Base-by-base conservation (phyloP, 306 rosid genomes). In the Arachis stenosperma region DNA sequence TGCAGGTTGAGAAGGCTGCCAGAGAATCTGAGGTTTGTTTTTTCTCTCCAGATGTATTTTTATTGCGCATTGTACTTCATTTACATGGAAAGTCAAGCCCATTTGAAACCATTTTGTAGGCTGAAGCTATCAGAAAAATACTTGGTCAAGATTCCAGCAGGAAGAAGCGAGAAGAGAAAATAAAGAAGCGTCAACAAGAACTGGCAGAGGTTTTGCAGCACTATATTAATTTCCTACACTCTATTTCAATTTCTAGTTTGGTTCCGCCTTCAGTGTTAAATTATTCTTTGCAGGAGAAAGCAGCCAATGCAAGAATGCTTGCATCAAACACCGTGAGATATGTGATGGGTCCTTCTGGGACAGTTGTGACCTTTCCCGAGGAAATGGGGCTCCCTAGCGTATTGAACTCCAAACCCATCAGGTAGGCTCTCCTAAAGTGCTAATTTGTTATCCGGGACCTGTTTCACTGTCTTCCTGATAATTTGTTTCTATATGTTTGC, bases 81-180 rank as follows among this genome's bases (percentile, higher is more conserved):
- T 57, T 66, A 68, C 57, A 29, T 53, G 17, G 50, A 67, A 42
- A n/a, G 59, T 14, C 75, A 51, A 47, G 48, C 63, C 33, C 15
- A 62, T 54, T 71, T 78, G 55, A 48, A 69, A 68, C 66, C 60
- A 67, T 80, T 41, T 72, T 81, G 76, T 66, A 91, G 99, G 98
- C 89, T 37, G 99, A 87, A 86, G 99, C 96, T 73, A 91, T 91
- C 82, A 90, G 85, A 75, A 95, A 95, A 85, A 95, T 95, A 65
- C 99, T 88, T 15, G 98, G 98, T 78, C 99, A 95, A 87, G 99
- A 95, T 74, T 95, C 98, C 65, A 88, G 84, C 82, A 76, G 98
- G 81, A 95, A 95, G 84, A 95, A 95, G 75, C 77, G 84, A 41
- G 98, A 91, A 86, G 98, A 95, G 59, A 91, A 95, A 84, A 78